These are phyloP conservation scores for Pseudopediastrum boryanum DNA, from an alignment of 139 green algal genomes.

Conservation along the genomic window DNA sequence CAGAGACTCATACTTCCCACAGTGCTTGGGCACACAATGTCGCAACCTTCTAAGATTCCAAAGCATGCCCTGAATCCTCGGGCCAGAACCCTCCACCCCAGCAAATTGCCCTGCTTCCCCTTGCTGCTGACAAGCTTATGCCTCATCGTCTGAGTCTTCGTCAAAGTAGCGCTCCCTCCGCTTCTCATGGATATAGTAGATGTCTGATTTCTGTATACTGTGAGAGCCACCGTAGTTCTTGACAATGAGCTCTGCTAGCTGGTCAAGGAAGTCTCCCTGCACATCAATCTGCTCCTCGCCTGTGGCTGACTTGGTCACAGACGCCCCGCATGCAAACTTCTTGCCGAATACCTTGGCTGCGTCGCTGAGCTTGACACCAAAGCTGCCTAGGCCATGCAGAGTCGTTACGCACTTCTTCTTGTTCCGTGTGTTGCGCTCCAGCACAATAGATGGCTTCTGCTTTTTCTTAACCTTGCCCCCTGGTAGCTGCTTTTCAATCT, in stretches of 20 bases:
- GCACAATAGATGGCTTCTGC: slow-evolving; percentile 70
- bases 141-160: slow-evolving; percentile 29
- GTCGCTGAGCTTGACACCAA: slow-evolving; percentile 91
- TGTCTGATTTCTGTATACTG: slow-evolving; percentile 67
- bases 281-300: slow-evolving; percentile 95
- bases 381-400: slow-evolving; percentile 87
- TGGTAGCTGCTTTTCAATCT: slow-evolving; percentile 71
- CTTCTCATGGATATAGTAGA: slow-evolving; percentile 76
- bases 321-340: slow-evolving; percentile 96
- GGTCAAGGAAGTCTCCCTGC: slow-evolving; percentile 82
- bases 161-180: slow-evolving; percentile 67
- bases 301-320: slow-evolving; percentile 87
- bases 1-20: no score
- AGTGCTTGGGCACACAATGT: no score
- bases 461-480: slow-evolving; percentile 84
- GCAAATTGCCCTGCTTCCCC: no score
- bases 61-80: no score
- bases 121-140: no score
- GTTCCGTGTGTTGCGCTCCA: slow-evolving; percentile 82
- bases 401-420: slow-evolving; percentile 97
- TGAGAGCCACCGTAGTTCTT: slow-evolving; percentile 81
- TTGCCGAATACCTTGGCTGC: slow-evolving; percentile 97
- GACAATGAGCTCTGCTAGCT: slow-evolving; percentile 75
- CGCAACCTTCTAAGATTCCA: no score
- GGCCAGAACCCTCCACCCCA: no score